Evolutionary conservation across 345 rosid species (phyloP), one percentile per base, ranked within the genome.

Genomic region (Syzygium aromaticum): DNA sequence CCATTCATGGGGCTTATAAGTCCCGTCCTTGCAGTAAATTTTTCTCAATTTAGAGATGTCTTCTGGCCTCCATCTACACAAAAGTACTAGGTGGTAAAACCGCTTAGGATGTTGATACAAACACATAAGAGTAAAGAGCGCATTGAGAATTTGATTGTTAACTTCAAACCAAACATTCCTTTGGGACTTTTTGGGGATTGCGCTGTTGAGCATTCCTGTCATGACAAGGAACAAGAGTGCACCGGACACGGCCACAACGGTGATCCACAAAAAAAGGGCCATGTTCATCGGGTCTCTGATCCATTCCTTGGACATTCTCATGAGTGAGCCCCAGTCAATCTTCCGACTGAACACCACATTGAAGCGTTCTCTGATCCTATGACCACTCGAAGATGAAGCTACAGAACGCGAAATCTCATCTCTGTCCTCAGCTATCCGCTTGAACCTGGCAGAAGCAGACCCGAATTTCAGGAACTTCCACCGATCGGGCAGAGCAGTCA

Each of bases 91-190:
- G 90, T 98, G 96, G 91, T 98, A 92, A 88, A 96, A 90, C 67
- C 98, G 92, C 90, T 98, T 95, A 9, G 99, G 99, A 54, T 98
- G 99, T 51, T 96, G 95, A 87, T 98, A 98, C 63, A 98, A 88
- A 90, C 99, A 98, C 97, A 98, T 96, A 43, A 98, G 95, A 87
- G 99, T 96, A 88, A 96, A 98, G 87, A 96, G 89, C 0, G 98
- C 99, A 53, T 96, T 96, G 77, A 97, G 96, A 88, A 97, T 96
- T 87, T 97, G 99, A 86, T 97, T 96, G 91, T 97, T 97, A 49
- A 96, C 98, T 90, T 97, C 98, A 88, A 95, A 96, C 99, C 99
- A 97, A 87, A 90, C 92, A 88, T 95, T 90, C 91, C 98, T 94
- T 46, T 94, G 90, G 8, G 98, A 91, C 91, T 95, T 96, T 56